Evolutionary conservation across 1,139 yeast species (phyloP).

Genomic region (Yamadazyma aaseri): DNA sequence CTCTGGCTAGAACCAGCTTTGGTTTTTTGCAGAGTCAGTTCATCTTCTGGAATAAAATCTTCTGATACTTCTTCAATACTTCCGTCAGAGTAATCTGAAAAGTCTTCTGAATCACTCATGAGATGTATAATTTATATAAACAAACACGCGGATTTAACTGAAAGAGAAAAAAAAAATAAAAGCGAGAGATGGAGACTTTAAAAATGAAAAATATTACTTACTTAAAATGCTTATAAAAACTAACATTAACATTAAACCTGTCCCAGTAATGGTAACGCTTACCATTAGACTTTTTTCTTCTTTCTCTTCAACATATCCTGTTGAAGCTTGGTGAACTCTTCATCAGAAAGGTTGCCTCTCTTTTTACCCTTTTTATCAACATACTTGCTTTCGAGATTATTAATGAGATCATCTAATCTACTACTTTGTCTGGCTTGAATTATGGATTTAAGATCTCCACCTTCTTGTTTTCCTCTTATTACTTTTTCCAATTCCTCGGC

Average conservation of each 20-base stretch:
- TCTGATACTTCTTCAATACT: conserved; percentile 17
- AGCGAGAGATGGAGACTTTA: no score
- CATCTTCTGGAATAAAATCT: conserved; percentile 6
- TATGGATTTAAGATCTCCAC: conserved; percentile 50
- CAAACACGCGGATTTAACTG: no score
- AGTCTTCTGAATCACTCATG: conserved; percentile 21
- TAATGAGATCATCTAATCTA: conserved; percentile 49
- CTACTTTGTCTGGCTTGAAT: conserved; percentile 45
- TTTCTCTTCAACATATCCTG: conserved; percentile 18
- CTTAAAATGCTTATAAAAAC: no score
- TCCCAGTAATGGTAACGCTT: background rate
- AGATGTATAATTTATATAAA: conserved; percentile 2
- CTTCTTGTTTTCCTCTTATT: conserved; percentile 39
- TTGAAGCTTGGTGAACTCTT: conserved; percentile 32
- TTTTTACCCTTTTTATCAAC: conserved; percentile 37
- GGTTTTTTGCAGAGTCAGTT: conserved; percentile 6
- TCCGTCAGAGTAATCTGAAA: conserved; percentile 17
- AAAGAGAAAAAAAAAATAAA: no score
- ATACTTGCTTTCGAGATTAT: conserved; percentile 56
- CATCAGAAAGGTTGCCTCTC: conserved; percentile 36
- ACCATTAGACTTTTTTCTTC: conserved; percentile 9
- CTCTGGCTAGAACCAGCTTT: no score
- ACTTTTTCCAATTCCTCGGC: conserved; percentile 61
- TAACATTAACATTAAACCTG: no score
- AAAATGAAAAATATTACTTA: no score